Percentiles rank a stretch among this genome's conserved stretches.
Conservation (phyloP, 306 rosid species). For the Quercus aquifolioides region DNA sequence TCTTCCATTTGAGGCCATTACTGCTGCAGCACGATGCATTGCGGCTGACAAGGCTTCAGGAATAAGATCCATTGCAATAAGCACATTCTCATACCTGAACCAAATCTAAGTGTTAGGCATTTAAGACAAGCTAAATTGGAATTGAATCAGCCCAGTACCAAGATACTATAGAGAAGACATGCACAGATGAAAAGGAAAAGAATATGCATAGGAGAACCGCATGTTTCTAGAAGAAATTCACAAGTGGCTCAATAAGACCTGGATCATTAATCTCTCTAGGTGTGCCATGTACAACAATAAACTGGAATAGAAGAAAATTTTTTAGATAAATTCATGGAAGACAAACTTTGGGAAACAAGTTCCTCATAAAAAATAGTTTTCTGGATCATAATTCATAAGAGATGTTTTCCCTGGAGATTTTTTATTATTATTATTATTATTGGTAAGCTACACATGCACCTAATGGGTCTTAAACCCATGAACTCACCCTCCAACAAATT, state of each 20-base stretch:
- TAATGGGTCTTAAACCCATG: no score
- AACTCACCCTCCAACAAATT: no score
- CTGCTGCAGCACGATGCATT: conserved; percentile 57
- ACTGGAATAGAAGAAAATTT: neutral
- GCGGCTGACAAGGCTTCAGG: conserved; percentile 73
- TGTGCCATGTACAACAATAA: neutral
- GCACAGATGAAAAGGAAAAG: conserved; percentile 4
- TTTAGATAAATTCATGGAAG: neutral
- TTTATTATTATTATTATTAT: no score
- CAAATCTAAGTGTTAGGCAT: conserved; percentile 34
- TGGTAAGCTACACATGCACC: no score
- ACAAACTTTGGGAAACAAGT: neutral
- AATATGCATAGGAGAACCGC: neutral
- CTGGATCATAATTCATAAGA: neutral
- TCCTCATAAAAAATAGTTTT: neutral
- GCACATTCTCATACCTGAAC: conserved; percentile 84
- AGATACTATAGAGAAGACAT: conserved; percentile 7
- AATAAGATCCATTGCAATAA: conserved; percentile 75
- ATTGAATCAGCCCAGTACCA: neutral
- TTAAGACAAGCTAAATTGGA: conserved; percentile 3
- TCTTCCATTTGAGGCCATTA: conserved; percentile 73
- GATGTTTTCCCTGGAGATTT: neutral
- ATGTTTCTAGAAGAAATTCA: neutral
- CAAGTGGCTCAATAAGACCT: neutral
- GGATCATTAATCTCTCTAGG: neutral